A percentile compares a stretch with the other conserved stretches of the same genome.
phyloP scores from a whole-genome alignment of 2,329 filamentous ascomycete genomes.

The Plenodomus lindquistii region DNA sequence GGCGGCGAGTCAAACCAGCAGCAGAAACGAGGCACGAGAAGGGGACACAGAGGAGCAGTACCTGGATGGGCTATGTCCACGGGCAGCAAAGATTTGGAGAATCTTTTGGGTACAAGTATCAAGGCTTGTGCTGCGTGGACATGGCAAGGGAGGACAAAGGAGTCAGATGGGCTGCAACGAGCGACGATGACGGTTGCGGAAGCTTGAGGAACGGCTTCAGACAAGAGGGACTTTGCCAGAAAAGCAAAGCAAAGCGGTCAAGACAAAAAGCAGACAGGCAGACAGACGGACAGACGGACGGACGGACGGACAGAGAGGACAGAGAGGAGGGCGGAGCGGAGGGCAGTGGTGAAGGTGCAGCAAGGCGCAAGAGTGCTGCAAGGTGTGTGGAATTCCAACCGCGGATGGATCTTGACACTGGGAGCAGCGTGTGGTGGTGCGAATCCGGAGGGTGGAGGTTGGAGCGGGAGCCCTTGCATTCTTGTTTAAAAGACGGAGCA shows the following conservation, averaged over 20 bases:
- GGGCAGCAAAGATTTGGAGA: conserved; percentile 20
- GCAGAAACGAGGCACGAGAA: conserved; percentile 21
- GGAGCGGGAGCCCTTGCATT: conserved; percentile 41
- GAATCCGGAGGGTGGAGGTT: conserved; percentile 25
- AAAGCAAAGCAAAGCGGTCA: conserved; percentile 37
- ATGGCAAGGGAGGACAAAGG: conserved; percentile 39
- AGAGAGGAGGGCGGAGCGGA: no score
- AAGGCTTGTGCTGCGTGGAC: conserved; percentile 34
- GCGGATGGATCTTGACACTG: conserved; percentile 33
- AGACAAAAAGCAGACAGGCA: conserved; percentile 34
- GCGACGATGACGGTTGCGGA: conserved; percentile 40
- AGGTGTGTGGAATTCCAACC: conserved; percentile 40
- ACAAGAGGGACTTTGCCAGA: conserved; percentile 35
- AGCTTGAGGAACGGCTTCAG: conserved; percentile 36
- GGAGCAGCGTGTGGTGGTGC: conserved; percentile 21
- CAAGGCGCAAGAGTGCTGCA: conserved; percentile 27
- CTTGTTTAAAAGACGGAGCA: conserved; percentile 33
- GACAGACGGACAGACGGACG: no score
- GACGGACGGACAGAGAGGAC: no score
- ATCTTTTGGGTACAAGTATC: conserved; percentile 26
- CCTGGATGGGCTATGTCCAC: conserved; percentile 40
- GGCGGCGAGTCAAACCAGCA: conserved; percentile 40
- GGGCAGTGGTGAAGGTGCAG: conserved; percentile 21
- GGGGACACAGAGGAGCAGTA: conserved; percentile 30
- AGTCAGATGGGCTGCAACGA: conserved; percentile 32